Evolutionary conservation across 495 filamentous ascomycete species (phyloP).

Genomic region (Chaetomium tenue): DNA sequence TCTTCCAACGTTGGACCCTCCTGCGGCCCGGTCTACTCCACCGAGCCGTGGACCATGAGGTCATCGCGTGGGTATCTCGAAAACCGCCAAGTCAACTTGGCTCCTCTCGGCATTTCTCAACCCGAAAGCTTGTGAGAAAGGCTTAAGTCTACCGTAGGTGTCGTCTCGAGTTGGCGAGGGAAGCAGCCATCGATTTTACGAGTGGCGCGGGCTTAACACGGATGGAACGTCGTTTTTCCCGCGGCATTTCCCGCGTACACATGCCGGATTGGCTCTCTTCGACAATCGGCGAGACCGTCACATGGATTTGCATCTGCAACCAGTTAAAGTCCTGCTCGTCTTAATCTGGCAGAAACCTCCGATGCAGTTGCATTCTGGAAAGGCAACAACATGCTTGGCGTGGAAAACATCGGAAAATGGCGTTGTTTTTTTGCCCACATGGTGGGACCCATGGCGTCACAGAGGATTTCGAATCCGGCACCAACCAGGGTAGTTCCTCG

Average conservation of each 20-base stretch:
- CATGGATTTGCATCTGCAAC: neutral
- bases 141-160: too few relatives aligned
- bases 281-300: neutral
- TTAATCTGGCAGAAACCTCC: constrained; percentile 3
- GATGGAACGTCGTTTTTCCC: neutral
- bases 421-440: neutral
- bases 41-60: constrained; percentile 17
- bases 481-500: too few relatives aligned
- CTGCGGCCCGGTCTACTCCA: constrained; percentile 8
- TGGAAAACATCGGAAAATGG: constrained; percentile 7
- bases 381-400: constrained; percentile 7
- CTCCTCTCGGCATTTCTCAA: constrained; percentile 11
- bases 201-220: too few relatives aligned
- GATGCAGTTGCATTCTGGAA: neutral
- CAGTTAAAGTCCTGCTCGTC: neutral
- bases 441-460: constrained; percentile 16
- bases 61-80: constrained; percentile 10
- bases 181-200: too few relatives aligned
- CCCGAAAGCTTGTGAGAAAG: neutral
- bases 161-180: too few relatives aligned
- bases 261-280: neutral
- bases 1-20: constrained; percentile 1
- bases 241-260: neutral
- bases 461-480: neutral
- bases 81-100: constrained; percentile 5